A percentile compares a stretch with the other conserved stretches of the same genome.
These are phyloP conservation scores for Grosmannia huntii DNA, from an alignment of 2,329 filamentous ascomycete genomes.

Conservation along the genomic window DNA sequence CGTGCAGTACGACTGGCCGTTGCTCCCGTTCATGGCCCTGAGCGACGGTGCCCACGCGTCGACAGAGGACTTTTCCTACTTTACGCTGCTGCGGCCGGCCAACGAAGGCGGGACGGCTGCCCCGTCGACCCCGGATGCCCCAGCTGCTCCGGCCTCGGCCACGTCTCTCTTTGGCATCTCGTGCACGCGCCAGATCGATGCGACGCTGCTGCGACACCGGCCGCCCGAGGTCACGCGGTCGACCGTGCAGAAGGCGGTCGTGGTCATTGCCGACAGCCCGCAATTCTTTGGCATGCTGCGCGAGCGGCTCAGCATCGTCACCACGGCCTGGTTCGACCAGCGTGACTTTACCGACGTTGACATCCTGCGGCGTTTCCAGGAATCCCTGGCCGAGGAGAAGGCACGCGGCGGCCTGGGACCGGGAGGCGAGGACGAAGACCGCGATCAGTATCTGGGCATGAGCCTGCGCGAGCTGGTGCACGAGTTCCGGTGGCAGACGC, in stretches of 20 bases:
- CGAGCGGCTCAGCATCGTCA: constrained; percentile 81
- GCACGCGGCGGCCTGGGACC: constrained; percentile 32
- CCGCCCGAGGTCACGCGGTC: constrained; percentile 89
- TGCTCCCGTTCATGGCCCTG: constrained; percentile 92
- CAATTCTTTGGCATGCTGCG: constrained; percentile 83
- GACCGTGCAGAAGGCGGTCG: constrained; percentile 95
- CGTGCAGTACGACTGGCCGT: constrained; percentile 72
- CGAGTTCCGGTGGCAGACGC: constrained; percentile 87
- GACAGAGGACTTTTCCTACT: constrained; percentile 96
- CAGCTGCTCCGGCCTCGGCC: constrained; percentile 28
- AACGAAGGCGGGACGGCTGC: not conserved
- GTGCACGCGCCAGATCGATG: constrained; percentile 83
- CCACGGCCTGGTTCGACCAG: constrained; percentile 93
- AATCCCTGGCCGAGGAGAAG: constrained; percentile 64
- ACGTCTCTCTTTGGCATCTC: constrained; percentile 92
- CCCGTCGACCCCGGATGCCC: constrained; percentile 21
- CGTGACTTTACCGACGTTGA: constrained; percentile 83
- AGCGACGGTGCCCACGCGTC: constrained; percentile 94
- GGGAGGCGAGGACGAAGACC: constrained; percentile 50
- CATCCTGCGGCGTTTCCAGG: constrained; percentile 81
- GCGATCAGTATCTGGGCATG: constrained; percentile 78
- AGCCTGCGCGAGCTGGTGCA: constrained; percentile 84
- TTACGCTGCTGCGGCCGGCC: constrained; percentile 62
- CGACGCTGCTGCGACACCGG: constrained; percentile 61
- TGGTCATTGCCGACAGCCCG: constrained; percentile 85